phyloP scores from a whole-genome alignment of 345 rosid genomes.

The Crucihimalaya himalaica region DNA sequence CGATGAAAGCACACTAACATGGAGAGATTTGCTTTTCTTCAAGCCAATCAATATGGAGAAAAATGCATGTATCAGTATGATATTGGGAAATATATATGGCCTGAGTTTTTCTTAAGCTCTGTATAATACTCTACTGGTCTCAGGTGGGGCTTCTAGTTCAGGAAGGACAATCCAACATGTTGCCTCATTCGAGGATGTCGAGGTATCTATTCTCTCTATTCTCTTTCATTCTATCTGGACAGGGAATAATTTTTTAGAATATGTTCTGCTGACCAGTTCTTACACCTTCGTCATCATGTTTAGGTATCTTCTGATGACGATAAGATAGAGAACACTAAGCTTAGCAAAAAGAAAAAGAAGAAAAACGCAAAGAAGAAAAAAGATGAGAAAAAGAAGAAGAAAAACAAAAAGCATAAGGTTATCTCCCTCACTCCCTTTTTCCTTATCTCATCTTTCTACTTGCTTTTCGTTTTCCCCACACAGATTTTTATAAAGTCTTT shows the following conservation, averaged over 20 bases:
- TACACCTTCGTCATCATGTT: conserved; percentile 28
- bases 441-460: conserved; percentile 37
- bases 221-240: conserved; percentile 20
- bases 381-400: conserved; percentile 44
- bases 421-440: conserved; percentile 28
- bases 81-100: conserved; percentile 10
- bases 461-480: conserved; percentile 35
- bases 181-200: conserved; percentile 59
- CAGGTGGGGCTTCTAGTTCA: conserved; percentile 67
- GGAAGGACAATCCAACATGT: conserved; percentile 64
- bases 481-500: conserved; percentile 19
- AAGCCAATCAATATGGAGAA: neutral
- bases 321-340: conserved; percentile 43
- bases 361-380: conserved; percentile 43
- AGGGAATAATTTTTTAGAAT: conserved; percentile 14
- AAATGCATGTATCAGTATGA: neutral
- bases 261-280: conserved; percentile 26
- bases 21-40: neutral
- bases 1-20: conserved; percentile 1
- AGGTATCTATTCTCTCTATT: conserved; percentile 37
- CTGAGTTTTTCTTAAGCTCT: neutral
- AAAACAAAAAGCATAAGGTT: conserved; percentile 53
- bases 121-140: conserved; percentile 24
- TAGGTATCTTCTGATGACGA: conserved; percentile 45
- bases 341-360: conserved; percentile 47